A percentile compares a stretch with the other conserved stretches of the same genome.
phyloP scores from a whole-genome alignment of 2,329 filamentous ascomycete genomes.

The Lachnellula suecica region DNA sequence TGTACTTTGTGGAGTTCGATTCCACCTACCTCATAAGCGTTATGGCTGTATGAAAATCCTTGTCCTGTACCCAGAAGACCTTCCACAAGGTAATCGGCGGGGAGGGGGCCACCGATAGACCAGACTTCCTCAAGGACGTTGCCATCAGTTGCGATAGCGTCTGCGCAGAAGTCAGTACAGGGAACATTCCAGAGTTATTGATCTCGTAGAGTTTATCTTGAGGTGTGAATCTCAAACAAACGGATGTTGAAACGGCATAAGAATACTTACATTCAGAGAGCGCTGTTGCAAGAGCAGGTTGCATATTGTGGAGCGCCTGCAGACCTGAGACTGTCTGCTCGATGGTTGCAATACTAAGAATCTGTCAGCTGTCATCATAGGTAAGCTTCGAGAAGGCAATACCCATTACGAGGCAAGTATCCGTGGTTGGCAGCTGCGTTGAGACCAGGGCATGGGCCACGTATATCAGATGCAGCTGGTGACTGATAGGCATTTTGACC shows the following conservation, averaged over 20 bases:
- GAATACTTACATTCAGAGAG: too few species aligned
- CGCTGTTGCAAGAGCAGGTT: neutral
- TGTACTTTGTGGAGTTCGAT: neutral
- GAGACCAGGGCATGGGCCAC: conserved; percentile 25
- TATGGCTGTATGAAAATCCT: conserved; percentile 5
- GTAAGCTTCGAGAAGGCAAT: neutral
- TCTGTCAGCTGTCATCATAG: neutral
- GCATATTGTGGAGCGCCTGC: conserved; percentile 1
- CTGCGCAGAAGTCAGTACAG: too few species aligned
- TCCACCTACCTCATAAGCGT: conserved; percentile 5
- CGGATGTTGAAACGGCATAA: too few species aligned
- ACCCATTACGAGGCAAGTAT: conserved; percentile 29
- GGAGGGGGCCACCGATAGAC: conserved; percentile 7
- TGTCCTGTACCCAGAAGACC: neutral
- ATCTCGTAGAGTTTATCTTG: too few species aligned
- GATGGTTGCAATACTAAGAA: neutral
- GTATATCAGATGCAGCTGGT: conserved; percentile 4
- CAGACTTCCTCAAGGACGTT: conserved; percentile 1
- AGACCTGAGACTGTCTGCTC: neutral
- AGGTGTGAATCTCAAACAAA: too few species aligned
- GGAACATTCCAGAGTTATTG: too few species aligned
- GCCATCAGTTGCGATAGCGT: neutral
- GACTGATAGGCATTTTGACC: conserved; percentile 5
- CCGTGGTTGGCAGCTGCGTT: conserved; percentile 40
- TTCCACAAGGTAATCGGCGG: neutral